Conservation (phyloP, 2,329 filamentous ascomycete species). For the Ramularia endophylla region DNA sequence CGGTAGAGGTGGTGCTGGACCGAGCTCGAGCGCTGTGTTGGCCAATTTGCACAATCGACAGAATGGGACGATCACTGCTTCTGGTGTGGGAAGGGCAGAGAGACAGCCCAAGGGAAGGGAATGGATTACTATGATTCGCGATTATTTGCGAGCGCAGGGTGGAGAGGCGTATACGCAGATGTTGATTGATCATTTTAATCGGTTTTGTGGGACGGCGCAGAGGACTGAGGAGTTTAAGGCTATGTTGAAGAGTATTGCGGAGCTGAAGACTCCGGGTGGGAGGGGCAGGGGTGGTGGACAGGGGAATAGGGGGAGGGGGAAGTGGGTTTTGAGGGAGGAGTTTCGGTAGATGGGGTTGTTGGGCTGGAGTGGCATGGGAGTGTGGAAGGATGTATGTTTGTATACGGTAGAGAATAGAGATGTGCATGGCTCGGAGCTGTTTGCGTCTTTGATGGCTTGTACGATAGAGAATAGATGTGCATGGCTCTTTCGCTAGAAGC, state of each 20-base stretch:
- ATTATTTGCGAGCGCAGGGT: slow-evolving; percentile 71
- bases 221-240: slow-evolving; percentile 75
- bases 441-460: no score
- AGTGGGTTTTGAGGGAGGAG: slow-evolving; percentile 57
- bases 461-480: no score
- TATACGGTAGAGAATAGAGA: no score
- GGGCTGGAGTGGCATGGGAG: no score
- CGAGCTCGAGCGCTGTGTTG: slow-evolving; percentile 38
- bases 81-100: slow-evolving; percentile 4
- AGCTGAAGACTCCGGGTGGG: slow-evolving; percentile 51
- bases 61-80: slow-evolving; percentile 26
- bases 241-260: slow-evolving; percentile 71
- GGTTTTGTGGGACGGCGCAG: slow-evolving; percentile 62
- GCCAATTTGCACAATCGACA: slow-evolving; percentile 40
- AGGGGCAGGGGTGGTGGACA: slow-evolving; percentile 34
- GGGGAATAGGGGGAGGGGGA: slow-evolving; percentile 44
- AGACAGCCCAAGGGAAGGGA: slow-evolving; percentile 35
- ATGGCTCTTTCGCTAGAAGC: no score
- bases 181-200: slow-evolving; percentile 85
- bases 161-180: slow-evolving; percentile 76
- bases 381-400: no score
- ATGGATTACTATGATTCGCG: slow-evolving; percentile 56
- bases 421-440: no score
- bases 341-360: no score
- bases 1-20: slow-evolving; percentile 24